These are phyloP conservation scores for Coniochaeta pulveracea DNA, from an alignment of 2,329 filamentous ascomycete genomes.

Conservation along the genomic window DNA sequence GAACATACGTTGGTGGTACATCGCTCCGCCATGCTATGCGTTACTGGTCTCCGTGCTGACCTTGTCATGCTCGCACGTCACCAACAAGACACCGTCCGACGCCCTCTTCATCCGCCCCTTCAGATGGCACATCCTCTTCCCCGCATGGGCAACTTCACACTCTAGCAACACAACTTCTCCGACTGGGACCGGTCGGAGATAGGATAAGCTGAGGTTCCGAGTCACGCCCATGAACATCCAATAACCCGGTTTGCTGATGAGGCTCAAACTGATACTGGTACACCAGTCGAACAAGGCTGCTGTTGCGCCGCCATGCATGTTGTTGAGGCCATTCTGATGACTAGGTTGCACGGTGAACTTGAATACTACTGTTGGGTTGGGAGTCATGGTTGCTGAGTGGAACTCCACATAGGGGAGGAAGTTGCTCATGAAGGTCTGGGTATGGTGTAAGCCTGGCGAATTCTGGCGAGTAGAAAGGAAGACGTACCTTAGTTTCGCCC, in stretches of 20 bases:
- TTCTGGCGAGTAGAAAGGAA: too few species aligned
- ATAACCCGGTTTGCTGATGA: slow-evolving; percentile 45
- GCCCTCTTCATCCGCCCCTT: slow-evolving; percentile 42
- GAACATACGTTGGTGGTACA: too few species aligned
- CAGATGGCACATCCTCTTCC: slow-evolving; percentile 40
- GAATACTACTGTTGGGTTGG: slow-evolving; percentile 27
- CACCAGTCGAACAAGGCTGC: slow-evolving; percentile 58
- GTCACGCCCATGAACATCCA: slow-evolving; percentile 54
- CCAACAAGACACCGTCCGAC: slow-evolving; percentile 39
- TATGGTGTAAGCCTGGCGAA: too few species aligned
- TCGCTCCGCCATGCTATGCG: too few species aligned
- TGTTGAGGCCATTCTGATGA: slow-evolving; percentile 42
- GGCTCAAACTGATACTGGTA: slow-evolving; percentile 46
- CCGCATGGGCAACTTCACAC: slow-evolving; percentile 45
- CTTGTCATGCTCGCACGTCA: slow-evolving; percentile 54
- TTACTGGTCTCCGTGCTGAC: slow-evolving; percentile 49
- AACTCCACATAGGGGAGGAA: slow-evolving; percentile 30
- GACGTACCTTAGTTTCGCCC: too few species aligned
- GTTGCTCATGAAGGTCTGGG: slow-evolving; percentile 28
- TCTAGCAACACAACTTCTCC: slow-evolving; percentile 41
- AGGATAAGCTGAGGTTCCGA: slow-evolving; percentile 55
- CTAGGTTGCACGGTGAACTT: slow-evolving; percentile 19
- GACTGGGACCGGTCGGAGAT: slow-evolving; percentile 47
- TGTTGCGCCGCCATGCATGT: slow-evolving; percentile 51
- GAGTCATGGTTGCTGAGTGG: slow-evolving; percentile 18